Conservation (phyloP, 192 early-diverging fungal species). For the Backusella parvicylindrica region DNA sequence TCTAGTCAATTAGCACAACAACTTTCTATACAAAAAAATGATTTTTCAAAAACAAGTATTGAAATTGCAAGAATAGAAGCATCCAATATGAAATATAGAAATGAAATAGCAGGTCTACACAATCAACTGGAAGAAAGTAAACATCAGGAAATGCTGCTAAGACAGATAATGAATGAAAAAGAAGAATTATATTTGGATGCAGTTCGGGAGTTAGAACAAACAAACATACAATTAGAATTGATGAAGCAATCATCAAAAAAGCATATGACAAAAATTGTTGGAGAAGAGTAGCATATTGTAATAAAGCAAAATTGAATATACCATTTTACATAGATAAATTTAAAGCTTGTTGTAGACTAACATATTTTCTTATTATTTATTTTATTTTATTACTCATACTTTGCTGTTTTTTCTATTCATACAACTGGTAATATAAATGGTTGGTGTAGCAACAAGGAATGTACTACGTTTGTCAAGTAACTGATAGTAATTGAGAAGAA, state of each 20-base stretch:
- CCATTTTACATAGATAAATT: not conserved
- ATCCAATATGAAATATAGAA: constrained; percentile 39
- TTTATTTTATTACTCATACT: too few species aligned
- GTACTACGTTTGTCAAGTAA: too few species aligned
- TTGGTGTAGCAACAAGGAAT: too few species aligned
- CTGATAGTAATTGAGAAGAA: too few species aligned
- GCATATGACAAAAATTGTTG: constrained; percentile 3
- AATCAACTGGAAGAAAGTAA: constrained; percentile 37
- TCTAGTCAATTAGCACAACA: constrained; percentile 9
- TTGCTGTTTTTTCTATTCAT: too few species aligned
- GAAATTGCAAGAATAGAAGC: constrained; percentile 47
- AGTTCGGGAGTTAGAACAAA: constrained; percentile 38
- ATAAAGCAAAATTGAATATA: not conserved
- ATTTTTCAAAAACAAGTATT: constrained; percentile 39
- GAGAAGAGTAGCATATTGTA: not conserved
- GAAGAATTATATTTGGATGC: constrained; percentile 37
- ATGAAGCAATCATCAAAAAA: constrained; percentile 42
- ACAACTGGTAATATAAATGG: too few species aligned
- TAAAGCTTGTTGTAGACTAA: not conserved
- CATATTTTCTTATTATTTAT: too few species aligned
- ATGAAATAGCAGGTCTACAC: constrained; percentile 40
- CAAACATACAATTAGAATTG: constrained; percentile 41
- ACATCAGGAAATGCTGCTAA: constrained; percentile 36
- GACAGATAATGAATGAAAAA: constrained; percentile 36
- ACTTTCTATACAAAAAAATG: constrained; percentile 6